phyloP scores from a whole-genome alignment of 192 early-diverging fungal genomes.

The Jimgerdemannia lactiflua region DNA sequence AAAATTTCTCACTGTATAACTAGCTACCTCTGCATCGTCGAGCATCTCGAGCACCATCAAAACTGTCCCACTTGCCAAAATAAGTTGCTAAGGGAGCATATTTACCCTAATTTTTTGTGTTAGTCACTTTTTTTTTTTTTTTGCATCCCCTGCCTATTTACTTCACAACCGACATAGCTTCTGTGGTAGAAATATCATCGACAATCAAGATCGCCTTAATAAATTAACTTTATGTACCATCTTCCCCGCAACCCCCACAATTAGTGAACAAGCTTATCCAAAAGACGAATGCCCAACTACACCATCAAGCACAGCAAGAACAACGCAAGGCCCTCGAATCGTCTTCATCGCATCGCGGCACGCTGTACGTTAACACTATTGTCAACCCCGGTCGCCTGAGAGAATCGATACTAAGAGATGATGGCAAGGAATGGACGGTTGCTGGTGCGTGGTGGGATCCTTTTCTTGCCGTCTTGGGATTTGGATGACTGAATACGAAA shows the following conservation, averaged over 20 bases:
- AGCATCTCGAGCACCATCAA: conserved; percentile 52
- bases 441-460: neutral
- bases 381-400: neutral
- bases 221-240: too few species aligned
- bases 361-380: neutral
- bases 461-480: too few species aligned
- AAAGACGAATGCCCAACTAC: neutral
- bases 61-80: conserved; percentile 67
- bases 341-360: neutral
- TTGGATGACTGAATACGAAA: too few species aligned
- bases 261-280: neutral
- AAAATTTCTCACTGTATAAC: neutral
- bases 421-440: neutral
- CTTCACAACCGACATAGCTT: too few species aligned
- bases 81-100: conserved; percentile 58
- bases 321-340: neutral
- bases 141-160: neutral
- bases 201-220: too few species aligned
- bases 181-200: too few species aligned
- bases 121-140: conserved; percentile 11
- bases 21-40: conserved; percentile 69
- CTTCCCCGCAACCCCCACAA: neutral
- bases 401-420: neutral
- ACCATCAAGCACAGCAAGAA: neutral
- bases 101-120: conserved; percentile 80